Evolutionary conservation across 2,329 filamentous ascomycete species (phyloP).

Genomic region (Hymenoscyphus infarciens): DNA sequence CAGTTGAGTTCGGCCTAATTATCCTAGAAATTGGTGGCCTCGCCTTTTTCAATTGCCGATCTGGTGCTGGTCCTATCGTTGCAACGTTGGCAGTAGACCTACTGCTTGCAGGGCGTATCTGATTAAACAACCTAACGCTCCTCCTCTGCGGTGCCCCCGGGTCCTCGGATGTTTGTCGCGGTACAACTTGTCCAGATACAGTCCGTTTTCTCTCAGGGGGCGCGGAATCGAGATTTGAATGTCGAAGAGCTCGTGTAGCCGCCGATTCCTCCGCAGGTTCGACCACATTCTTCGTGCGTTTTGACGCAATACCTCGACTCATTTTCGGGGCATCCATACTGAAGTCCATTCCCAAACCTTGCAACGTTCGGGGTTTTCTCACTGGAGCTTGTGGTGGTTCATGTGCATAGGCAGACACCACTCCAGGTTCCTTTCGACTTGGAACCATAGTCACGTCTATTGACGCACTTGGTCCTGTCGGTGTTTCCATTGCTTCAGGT

Average conservation of each 20-base stretch:
- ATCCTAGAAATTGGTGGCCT: constrained; percentile 67
- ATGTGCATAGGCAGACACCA: constrained; percentile 30
- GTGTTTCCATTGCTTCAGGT: constrained; percentile 62
- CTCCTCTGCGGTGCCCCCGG: constrained; percentile 61
- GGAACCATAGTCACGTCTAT: constrained; percentile 35
- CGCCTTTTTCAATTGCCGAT: constrained; percentile 78
- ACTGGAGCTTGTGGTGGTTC: constrained; percentile 48
- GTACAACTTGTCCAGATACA: constrained; percentile 75
- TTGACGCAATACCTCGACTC: constrained; percentile 34
- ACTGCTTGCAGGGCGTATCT: constrained; percentile 57
- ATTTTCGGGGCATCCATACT: constrained; percentile 36
- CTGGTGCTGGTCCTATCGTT: constrained; percentile 56
- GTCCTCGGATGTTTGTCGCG: constrained; percentile 54
- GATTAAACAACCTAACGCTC: constrained; percentile 69
- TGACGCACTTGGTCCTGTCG: constrained; percentile 46
- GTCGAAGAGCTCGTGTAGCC: constrained; percentile 26
- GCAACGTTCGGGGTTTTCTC: constrained; percentile 35
- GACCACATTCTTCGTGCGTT: constrained; percentile 31
- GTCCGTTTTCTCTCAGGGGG: constrained; percentile 77
- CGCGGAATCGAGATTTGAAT: constrained; percentile 23
- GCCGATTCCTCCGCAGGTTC: constrained; percentile 33
- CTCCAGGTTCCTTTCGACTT: constrained; percentile 30
- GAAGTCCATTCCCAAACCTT: constrained; percentile 36
- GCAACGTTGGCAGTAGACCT: constrained; percentile 47
- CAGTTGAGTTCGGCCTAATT: constrained; percentile 62